Evolutionary conservation across 352 stramenopile species (phyloP), one percentile per base, ranked within the genome.

Genomic region (Phytopythium aichiense): DNA sequence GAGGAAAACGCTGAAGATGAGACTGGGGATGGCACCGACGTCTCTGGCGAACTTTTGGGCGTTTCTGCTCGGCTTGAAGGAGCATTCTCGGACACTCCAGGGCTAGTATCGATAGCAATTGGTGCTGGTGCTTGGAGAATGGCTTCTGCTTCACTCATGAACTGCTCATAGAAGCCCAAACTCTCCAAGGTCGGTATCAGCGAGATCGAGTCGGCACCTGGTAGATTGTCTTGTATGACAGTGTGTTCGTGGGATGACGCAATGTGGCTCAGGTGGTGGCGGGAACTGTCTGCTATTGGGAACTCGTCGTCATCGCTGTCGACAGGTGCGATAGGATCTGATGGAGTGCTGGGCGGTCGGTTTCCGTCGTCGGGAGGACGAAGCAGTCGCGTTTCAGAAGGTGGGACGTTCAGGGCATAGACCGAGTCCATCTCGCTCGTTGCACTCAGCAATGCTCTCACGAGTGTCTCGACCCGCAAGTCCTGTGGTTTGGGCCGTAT

Each of bases 361-460:
- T 57, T 20, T 2, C 45, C 51, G 22, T 57, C 31, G 30, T 57
- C 51, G 28, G 30, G 51, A 57, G 51, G 51, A 9, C 12, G 52
- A 57, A 57, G n/a, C 31, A 56, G 37, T 11, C 13, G 22, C 0
- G 43, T 50, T 15, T 28, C 7, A 11, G 45, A 25, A 52, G 11
- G 5, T 33, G 22, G 0, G 11, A 23, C 5, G 13, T 8, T 33
- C 25, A 16, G 2, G 25, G 7, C 11, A 31, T 16, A 4, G 25
- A 22, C 38, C n/a, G 52, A 25, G 3, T 56, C 31, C 8, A 35
- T 2, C 13, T 22, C 33, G 11, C 12, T 16, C 3, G 11, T n/a
- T 15, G 28, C n/a, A 15, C 31, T 58, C 0, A 58, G 22, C 3
- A 58, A 16, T 2, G 53, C 11, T 8, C 15, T 30, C 22, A 49